A percentile compares a stretch with the other conserved stretches of the same genome.
These are phyloP conservation scores for Vitis rupestris DNA, from an alignment of 164 flowering plant genomes.

Conservation along the genomic window DNA sequence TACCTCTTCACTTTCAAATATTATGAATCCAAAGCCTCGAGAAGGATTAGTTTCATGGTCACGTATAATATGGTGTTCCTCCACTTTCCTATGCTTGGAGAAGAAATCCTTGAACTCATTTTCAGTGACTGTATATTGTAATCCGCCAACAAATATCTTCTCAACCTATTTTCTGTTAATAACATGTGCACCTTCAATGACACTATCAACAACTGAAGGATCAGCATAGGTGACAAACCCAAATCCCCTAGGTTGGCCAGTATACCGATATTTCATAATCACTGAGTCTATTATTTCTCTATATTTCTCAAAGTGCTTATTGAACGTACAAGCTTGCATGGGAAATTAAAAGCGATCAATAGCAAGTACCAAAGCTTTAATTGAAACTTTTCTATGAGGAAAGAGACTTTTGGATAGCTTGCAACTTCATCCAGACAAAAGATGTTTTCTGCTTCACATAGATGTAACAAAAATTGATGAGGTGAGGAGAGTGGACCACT, in stretches of 20 bases:
- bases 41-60: no score
- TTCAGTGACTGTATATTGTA: conserved; percentile 49
- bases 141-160: conserved; percentile 67
- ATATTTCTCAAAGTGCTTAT: conserved; percentile 78
- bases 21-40: no score
- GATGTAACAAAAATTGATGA: no score
- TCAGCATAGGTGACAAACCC: conserved; percentile 93
- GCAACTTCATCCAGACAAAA: no score
- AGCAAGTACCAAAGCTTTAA: no score
- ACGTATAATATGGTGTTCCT: conserved; percentile 28
- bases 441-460: no score
- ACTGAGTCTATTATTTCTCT: conserved; percentile 86
- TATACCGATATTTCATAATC: conserved; percentile 82
- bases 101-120: conserved; percentile 64
- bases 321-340: conserved; percentile 26
- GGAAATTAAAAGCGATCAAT: no score
- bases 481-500: no score
- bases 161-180: conserved; percentile 86
- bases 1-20: no score
- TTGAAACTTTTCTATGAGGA: no score
- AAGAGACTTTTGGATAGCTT: no score
- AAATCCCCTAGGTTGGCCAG: conserved; percentile 83
- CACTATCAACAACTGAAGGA: conserved; percentile 82
- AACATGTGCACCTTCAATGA: conserved; percentile 74
- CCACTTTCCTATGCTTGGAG: conserved; percentile 53